Evolutionary conservation across 148 eudicot genomes (phyloP).

Genomic region (Drosera capensis): DNA sequence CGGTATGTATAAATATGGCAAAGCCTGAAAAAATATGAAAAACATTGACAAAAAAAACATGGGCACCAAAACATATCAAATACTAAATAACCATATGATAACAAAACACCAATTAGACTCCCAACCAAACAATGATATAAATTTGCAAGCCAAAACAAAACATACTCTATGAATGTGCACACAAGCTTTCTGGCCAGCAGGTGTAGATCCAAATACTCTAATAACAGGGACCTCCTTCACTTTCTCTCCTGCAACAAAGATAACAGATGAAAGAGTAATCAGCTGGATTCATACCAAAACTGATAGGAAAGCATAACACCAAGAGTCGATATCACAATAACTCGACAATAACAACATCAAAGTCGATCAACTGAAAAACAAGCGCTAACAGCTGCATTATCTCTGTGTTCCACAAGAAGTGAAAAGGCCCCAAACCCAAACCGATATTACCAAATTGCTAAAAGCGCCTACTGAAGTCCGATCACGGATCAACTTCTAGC

Average conservation of each 20-base stretch:
- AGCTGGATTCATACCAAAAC: background rate
- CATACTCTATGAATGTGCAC: constrained; percentile 77
- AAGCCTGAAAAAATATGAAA: constrained; percentile 41
- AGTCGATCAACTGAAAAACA: no score
- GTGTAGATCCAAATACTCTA: constrained; percentile 77
- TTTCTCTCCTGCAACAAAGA: constrained; percentile 40
- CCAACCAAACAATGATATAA: background rate
- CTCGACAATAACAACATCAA: background rate
- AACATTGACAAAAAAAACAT: background rate
- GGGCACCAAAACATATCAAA: background rate
- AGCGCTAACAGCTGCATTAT: no score
- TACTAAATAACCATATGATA: background rate
- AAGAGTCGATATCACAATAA: no score
- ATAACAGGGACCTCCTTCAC: constrained; percentile 93
- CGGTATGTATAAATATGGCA: constrained; percentile 77
- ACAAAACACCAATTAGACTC: background rate
- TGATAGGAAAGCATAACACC: background rate
- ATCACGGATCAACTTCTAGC: no score
- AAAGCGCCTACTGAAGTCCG: no score
- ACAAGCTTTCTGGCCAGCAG: constrained; percentile 87
- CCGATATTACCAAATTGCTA: no score
- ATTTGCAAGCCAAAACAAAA: background rate
- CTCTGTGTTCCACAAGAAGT: no score
- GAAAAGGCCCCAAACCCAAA: no score
- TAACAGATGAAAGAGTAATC: background rate